Evolutionary conservation across 1,284 basidiomycete species (phyloP).

Genomic region (Microbotryum violaceum): DNA sequence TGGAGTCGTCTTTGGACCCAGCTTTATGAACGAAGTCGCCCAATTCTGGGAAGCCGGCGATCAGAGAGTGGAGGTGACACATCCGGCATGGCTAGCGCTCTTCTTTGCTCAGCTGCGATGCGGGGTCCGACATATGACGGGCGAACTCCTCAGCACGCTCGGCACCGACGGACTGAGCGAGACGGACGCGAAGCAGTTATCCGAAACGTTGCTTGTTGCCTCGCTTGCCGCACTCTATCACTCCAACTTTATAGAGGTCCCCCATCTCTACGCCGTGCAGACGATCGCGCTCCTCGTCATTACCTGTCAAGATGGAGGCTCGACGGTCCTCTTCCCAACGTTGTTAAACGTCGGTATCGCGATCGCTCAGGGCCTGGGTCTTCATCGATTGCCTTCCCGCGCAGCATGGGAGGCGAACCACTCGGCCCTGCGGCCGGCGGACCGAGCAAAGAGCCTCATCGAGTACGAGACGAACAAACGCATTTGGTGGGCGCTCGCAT

Average conservation of each 20-base stretch:
- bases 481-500: conserved; percentile 20
- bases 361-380: conserved; percentile 25
- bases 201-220: conserved; percentile 18
- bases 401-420: conserved; percentile 8
- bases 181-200: conserved; percentile 7
- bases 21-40: conserved; percentile 7
- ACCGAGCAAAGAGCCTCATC: conserved; percentile 13
- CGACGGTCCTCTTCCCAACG: conserved; percentile 25
- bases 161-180: conserved; percentile 14
- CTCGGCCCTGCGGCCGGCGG: not conserved
- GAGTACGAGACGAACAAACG: conserved; percentile 29
- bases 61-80: conserved; percentile 2
- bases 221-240: conserved; percentile 15
- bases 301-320: conserved; percentile 16
- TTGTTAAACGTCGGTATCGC: conserved; percentile 27
- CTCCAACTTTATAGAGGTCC: conserved; percentile 22
- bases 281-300: conserved; percentile 26
- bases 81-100: conserved; percentile 25
- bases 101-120: conserved; percentile 27
- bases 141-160: conserved; percentile 1
- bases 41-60: conserved; percentile 10
- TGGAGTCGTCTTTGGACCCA: not conserved
- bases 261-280: conserved; percentile 21
- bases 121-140: conserved; percentile 13
- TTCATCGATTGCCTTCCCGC: conserved; percentile 20